A percentile compares a stretch with the other conserved stretches of the same genome.
Evolutionary conservation across 805 yeast species (phyloP).

Genomic region (Candida alai): DNA sequence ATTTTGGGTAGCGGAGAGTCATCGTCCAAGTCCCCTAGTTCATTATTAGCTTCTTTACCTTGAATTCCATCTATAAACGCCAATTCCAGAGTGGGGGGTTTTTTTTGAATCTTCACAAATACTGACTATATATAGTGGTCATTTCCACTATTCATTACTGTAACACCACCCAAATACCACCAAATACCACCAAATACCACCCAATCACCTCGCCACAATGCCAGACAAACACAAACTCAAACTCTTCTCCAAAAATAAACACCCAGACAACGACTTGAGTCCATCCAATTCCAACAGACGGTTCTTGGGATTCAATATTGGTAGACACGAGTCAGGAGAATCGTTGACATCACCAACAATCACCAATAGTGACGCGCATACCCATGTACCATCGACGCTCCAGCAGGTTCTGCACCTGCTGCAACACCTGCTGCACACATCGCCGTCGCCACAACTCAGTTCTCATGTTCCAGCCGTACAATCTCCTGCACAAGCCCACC

Average conservation of each 20-base stretch:
- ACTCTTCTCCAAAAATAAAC: slow-evolving; percentile 37
- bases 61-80: too few relatives aligned
- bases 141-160: too few relatives aligned
- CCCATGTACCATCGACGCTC: slow-evolving; percentile 18
- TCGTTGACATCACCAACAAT: slow-evolving; percentile 32
- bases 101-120: too few relatives aligned
- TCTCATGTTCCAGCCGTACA: slow-evolving; percentile 4
- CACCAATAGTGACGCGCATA: slow-evolving; percentile 21
- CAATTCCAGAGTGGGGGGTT: too few relatives aligned
- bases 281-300: slow-evolving; percentile 27
- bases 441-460: slow-evolving; percentile 12
- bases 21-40: too few relatives aligned
- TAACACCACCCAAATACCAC: too few relatives aligned
- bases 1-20: too few relatives aligned
- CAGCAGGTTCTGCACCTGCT: slow-evolving; percentile 8
- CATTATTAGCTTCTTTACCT: too few relatives aligned
- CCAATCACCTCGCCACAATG: slow-evolving; percentile 19
- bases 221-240: slow-evolving; percentile 43
- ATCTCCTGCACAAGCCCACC: too few relatives aligned
- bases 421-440: slow-evolving; percentile 4
- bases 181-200: too few relatives aligned
- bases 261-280: slow-evolving; percentile 21
- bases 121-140: too few relatives aligned
- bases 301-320: slow-evolving; percentile 40
- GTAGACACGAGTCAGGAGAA: slow-evolving; percentile 39